Evolutionary conservation across 2,329 filamentous ascomycete species (phyloP).

Genomic region (Graphilbum sp.): DNA sequence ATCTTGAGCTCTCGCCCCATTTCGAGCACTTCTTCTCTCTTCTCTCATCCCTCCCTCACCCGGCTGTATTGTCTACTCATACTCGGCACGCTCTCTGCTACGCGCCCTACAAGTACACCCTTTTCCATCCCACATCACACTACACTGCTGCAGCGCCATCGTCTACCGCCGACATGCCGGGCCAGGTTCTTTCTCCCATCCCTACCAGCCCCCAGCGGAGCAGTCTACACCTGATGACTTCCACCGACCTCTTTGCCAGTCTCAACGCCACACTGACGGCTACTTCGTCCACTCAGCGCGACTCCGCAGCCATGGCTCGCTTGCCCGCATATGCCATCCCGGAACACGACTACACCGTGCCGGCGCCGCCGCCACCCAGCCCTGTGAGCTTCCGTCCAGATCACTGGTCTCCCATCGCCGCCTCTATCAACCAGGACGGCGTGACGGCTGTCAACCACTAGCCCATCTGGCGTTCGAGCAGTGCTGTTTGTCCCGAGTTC

Average conservation of each 20-base stretch:
- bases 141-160: too few species aligned
- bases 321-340: slow-evolving; percentile 33
- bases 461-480: too few species aligned
- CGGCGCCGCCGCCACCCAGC: slow-evolving; percentile 47
- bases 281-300: not conserved
- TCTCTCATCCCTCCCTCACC: too few species aligned
- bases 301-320: slow-evolving; percentile 19
- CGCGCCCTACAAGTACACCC: too few species aligned
- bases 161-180: slow-evolving; percentile 23
- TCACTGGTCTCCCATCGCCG: slow-evolving; percentile 28
- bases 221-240: slow-evolving; percentile 25
- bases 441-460: slow-evolving; percentile 1
- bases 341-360: slow-evolving; percentile 45
- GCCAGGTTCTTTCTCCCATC: slow-evolving; percentile 27
- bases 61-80: too few species aligned
- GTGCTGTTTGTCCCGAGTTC: too few species aligned
- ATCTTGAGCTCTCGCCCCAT: too few species aligned
- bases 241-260: slow-evolving; percentile 35
- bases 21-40: too few species aligned
- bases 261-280: slow-evolving; percentile 31
- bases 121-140: too few species aligned
- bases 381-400: slow-evolving; percentile 45
- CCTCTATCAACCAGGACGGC: slow-evolving; percentile 9
- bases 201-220: slow-evolving; percentile 30
- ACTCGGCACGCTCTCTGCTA: too few species aligned